A percentile compares a stretch with the other conserved stretches of the same genome.
These are phyloP conservation scores for Naganishia randhawae DNA, from an alignment of 768 basidiomycete genomes.

Conservation along the genomic window DNA sequence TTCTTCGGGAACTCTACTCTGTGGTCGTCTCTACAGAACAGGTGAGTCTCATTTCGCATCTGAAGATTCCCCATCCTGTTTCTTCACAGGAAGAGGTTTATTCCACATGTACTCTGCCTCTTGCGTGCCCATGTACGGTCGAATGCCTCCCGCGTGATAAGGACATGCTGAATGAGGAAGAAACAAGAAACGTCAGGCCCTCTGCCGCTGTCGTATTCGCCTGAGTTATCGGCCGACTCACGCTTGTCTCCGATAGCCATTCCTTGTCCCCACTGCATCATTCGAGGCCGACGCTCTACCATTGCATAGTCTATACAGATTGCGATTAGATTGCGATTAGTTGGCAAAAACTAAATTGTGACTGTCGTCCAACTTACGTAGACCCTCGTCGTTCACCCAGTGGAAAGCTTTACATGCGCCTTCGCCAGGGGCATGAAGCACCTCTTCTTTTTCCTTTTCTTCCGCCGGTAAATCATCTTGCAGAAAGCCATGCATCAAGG, in stretches of 20 bases:
- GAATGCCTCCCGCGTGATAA: conserved; percentile 17
- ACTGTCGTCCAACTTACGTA: conserved; percentile 13
- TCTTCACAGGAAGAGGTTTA: not conserved
- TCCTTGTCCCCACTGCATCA: conserved; percentile 27
- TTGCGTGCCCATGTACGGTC: conserved; percentile 8
- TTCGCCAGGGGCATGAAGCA: conserved; percentile 22
- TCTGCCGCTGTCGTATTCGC: not conserved
- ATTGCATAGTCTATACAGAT: conserved; percentile 19
- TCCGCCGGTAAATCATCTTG: conserved; percentile 54
- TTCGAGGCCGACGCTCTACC: conserved; percentile 21
- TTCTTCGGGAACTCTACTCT: no score
- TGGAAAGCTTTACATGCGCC: conserved; percentile 31
- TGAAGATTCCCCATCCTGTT: not conserved
- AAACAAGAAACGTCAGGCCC: no score
- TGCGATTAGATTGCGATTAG: not conserved
- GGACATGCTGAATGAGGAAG: not conserved
- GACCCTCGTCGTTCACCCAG: conserved; percentile 18
- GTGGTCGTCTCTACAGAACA: no score
- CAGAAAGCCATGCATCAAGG: conserved; percentile 77
- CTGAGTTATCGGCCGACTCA: conserved; percentile 15
- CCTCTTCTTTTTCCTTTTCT: conserved; percentile 35
- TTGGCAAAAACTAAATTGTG: not conserved
- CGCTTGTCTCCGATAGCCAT: conserved; percentile 28
- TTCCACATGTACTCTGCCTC: conserved; percentile 10
- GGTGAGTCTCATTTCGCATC: no score